phyloP scores from a whole-genome alignment of 2,329 filamentous ascomycete genomes.

The Ophiostoma sp. region DNA sequence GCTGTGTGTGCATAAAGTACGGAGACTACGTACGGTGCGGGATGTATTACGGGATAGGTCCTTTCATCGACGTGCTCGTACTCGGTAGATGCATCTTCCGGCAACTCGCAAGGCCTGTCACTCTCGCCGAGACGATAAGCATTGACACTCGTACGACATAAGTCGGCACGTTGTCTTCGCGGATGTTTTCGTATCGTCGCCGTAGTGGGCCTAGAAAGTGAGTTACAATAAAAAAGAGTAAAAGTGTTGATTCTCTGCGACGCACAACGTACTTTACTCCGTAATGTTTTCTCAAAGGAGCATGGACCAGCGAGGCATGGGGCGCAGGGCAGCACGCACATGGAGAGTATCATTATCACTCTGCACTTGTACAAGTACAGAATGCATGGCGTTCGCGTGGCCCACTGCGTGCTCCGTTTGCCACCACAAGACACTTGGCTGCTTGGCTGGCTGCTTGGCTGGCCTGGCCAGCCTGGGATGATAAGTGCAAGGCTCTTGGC shows the following conservation, averaged over 20 bases:
- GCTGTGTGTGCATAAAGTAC: background rate
- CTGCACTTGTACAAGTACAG: background rate
- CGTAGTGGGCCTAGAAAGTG: background rate
- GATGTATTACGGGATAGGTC: background rate
- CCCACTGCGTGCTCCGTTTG: background rate
- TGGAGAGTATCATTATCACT: background rate
- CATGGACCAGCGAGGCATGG: background rate
- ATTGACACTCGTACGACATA: background rate
- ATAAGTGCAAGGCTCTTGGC: slow-evolving; percentile 1
- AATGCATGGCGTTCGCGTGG: slow-evolving; percentile 5
- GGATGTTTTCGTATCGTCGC: background rate
- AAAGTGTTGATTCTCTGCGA: background rate
- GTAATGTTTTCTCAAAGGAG: background rate
- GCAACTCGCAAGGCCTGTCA: background rate
- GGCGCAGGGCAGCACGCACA: background rate
- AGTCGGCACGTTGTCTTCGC: background rate
- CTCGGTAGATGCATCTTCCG: background rate
- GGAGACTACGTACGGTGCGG: too few relatives aligned
- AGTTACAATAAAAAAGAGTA: too few relatives aligned
- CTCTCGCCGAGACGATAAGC: background rate
- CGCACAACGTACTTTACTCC: background rate
- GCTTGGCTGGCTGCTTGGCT: slow-evolving; percentile 14
- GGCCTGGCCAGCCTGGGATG: background rate
- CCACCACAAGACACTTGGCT: slow-evolving; percentile 13
- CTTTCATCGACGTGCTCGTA: background rate